Percentiles rank a stretch among this genome's conserved stretches.
Conservation (phyloP, 2,329 filamentous ascomycete genomes). For the Fusarium sororula region DNA sequence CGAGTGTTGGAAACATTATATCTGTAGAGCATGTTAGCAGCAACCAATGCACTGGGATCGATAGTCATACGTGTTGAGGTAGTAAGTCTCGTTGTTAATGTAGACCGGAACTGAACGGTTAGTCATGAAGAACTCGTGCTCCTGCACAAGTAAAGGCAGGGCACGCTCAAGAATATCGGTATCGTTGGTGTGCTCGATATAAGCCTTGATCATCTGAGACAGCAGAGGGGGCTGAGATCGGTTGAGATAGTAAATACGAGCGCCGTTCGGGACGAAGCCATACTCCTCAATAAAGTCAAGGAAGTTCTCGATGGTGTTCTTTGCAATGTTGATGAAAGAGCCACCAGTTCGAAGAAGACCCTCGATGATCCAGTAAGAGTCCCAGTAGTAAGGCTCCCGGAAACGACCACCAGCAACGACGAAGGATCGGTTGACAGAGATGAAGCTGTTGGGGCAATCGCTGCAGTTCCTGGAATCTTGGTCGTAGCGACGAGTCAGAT, state of each 20-base stretch:
- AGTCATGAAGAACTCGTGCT: constrained; percentile 69
- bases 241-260: constrained; percentile 73
- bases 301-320: constrained; percentile 76
- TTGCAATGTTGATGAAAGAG: constrained; percentile 68
- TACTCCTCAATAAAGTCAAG: constrained; percentile 71
- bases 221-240: constrained; percentile 73
- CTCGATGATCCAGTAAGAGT: constrained; percentile 74
- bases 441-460: constrained; percentile 70
- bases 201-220: constrained; percentile 71
- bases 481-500: constrained; percentile 69
- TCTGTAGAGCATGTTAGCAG: constrained; percentile 40
- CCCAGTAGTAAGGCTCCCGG: constrained; percentile 77
- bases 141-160: constrained; percentile 68
- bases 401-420: constrained; percentile 78
- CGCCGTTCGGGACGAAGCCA: constrained; percentile 75
- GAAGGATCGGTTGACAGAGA: constrained; percentile 73
- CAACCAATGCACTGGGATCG: neutral
- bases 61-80: constrained; percentile 62
- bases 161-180: constrained; percentile 67
- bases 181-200: constrained; percentile 72
- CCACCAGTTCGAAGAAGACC: constrained; percentile 72
- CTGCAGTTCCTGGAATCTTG: constrained; percentile 62
- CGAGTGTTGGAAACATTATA: constrained; percentile 71
- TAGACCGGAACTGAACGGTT: constrained; percentile 68
- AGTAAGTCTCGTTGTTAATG: constrained; percentile 58